Conservation (phyloP, 164 flowering plant genomes). For the Vitis cinerea region DNA sequence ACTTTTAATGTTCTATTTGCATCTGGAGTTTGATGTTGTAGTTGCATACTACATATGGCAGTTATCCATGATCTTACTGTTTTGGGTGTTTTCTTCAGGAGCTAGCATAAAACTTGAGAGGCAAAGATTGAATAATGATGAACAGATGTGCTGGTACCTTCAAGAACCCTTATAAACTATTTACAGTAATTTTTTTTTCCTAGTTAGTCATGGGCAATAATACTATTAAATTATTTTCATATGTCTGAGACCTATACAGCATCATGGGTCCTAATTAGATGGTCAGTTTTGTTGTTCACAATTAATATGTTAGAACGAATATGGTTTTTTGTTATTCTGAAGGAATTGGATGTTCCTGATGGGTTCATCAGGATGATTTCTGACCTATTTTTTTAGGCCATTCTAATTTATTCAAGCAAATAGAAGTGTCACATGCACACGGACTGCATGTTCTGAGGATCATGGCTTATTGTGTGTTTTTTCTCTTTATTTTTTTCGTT, state of each 20-base stretch:
- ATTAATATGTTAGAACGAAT: background rate
- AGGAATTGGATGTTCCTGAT: background rate
- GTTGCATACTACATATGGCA: background rate
- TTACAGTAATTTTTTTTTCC: background rate
- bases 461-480: background rate
- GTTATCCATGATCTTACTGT: slow-evolving; percentile 1
- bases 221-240: too few relatives aligned
- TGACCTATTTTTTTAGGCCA: background rate
- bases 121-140: slow-evolving; percentile 74
- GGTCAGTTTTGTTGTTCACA: background rate
- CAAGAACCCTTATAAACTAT: background rate
- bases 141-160: slow-evolving; percentile 95
- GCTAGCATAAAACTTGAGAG: slow-evolving; percentile 59
- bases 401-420: background rate
- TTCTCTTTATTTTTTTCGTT: background rate
- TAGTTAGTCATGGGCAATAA: background rate
- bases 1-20: slow-evolving; percentile 8
- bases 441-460: background rate
- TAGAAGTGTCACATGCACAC: background rate
- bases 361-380: background rate
- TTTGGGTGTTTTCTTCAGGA: slow-evolving; percentile 44
- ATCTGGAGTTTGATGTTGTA: background rate
- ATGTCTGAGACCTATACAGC: background rate
- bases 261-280: background rate
- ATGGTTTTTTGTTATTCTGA: background rate